These are phyloP conservation scores for Candida railenensis DNA, from an alignment of 805 yeast genomes.

Conservation along the genomic window DNA sequence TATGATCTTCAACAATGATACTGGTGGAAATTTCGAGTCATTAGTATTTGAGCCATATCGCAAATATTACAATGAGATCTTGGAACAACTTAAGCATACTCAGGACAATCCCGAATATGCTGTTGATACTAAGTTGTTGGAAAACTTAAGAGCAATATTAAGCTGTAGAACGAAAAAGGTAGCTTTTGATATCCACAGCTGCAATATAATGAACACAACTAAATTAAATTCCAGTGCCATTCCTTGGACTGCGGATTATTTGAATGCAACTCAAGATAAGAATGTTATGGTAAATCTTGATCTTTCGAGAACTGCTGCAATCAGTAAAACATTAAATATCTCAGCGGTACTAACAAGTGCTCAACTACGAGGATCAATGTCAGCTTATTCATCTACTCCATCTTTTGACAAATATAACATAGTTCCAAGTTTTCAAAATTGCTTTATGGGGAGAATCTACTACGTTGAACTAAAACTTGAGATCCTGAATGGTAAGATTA, in stretches of 20 bases:
- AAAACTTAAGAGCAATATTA: background rate
- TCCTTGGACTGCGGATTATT: background rate
- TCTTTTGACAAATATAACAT: slow-evolving; percentile 2
- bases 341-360: background rate
- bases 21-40: background rate
- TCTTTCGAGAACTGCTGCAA: background rate
- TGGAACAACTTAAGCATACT: background rate
- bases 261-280: background rate
- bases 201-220: background rate
- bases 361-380: background rate
- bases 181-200: background rate
- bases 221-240: background rate
- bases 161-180: background rate
- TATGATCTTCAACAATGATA: slow-evolving; percentile 14
- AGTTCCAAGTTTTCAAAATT: slow-evolving; percentile 3
- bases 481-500: background rate
- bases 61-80: background rate
- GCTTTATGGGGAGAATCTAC: background rate
- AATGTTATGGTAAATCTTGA: background rate
- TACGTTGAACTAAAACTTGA: background rate
- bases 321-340: background rate
- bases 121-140: background rate
- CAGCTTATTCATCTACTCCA: background rate
- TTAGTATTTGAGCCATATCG: background rate
- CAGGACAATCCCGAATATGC: background rate